Percentiles rank a stretch among this genome's conserved stretches.
These are phyloP conservation scores for Exophiala mesophila DNA, from an alignment of 2,329 filamentous ascomycete genomes.

Conservation along the genomic window DNA sequence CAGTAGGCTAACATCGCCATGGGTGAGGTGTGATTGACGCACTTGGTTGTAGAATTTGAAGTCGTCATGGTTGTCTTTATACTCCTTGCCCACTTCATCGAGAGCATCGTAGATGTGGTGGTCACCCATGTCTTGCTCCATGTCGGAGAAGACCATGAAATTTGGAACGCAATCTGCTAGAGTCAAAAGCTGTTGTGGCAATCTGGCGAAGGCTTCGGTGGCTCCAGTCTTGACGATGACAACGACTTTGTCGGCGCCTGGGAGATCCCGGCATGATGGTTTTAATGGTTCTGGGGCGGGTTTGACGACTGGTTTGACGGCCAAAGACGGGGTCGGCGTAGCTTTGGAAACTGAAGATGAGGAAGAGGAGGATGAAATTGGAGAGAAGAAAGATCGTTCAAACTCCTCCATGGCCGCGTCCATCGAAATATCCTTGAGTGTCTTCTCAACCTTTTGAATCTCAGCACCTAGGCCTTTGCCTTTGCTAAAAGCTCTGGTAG, in stretches of 20 bases:
- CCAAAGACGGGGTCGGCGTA: not conserved
- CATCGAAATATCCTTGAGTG: not conserved
- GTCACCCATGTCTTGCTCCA: constrained; percentile 31
- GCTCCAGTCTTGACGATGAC: constrained; percentile 57
- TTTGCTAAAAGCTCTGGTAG: constrained; percentile 1
- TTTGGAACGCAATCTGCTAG: constrained; percentile 47
- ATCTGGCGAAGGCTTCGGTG: constrained; percentile 48
- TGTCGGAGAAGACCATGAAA: constrained; percentile 44
- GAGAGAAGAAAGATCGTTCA: constrained; percentile 3
- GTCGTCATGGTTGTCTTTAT: constrained; percentile 42
- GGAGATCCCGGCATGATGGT: constrained; percentile 16
- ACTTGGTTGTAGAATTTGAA: constrained; percentile 41
- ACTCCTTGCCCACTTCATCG: constrained; percentile 36
- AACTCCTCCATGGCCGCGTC: constrained; percentile 12
- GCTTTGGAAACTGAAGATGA: not conserved
- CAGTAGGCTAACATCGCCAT: constrained; percentile 19
- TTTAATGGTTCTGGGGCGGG: too few species aligned
- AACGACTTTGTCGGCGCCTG: constrained; percentile 21
- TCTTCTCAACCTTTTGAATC: not conserved
- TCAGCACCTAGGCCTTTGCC: not conserved
- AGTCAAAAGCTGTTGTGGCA: constrained; percentile 54
- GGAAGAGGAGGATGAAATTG: not conserved
- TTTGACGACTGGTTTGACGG: too few species aligned
- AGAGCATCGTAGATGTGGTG: constrained; percentile 33
- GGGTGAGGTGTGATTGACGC: constrained; percentile 10